Conservation (phyloP, 257 asterid species). For the Nicotiana obtusifolia region DNA sequence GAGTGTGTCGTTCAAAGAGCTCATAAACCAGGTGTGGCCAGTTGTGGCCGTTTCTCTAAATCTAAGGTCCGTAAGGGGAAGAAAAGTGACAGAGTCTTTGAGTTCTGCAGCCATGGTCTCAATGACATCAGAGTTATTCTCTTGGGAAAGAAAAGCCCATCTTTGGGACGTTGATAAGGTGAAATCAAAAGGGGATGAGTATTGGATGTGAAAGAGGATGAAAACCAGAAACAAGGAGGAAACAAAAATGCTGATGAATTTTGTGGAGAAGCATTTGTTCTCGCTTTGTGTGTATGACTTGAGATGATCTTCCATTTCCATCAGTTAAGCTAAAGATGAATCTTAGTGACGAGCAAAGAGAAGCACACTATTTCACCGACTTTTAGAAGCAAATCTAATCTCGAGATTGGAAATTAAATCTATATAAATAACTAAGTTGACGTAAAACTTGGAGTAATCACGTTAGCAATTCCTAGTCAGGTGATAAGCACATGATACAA, state of each 20-base stretch:
- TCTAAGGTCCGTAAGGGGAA: slow-evolving; percentile 29
- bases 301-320: slow-evolving; percentile 8
- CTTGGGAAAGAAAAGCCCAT: not conserved
- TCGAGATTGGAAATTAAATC: slow-evolving; percentile 12
- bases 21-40: slow-evolving; percentile 34
- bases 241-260: slow-evolving; percentile 7
- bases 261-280: slow-evolving; percentile 2
- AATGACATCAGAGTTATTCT: not conserved
- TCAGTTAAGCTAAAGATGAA: not conserved
- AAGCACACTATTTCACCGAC: not conserved
- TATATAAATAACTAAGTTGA: not conserved
- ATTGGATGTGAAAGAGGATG: slow-evolving; percentile 8
- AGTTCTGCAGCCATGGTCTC: slow-evolving; percentile 13
- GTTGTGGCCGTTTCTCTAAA: slow-evolving; percentile 15
- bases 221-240: not conserved
- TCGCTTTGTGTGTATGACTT: slow-evolving; percentile 10
- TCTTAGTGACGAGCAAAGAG: not conserved
- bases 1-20: slow-evolving; percentile 23
- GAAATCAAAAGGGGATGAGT: slow-evolving; percentile 9
- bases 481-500: not conserved
- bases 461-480: not conserved
- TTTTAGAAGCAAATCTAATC: not conserved
- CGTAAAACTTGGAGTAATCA: not conserved
- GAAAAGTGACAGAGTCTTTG: slow-evolving; percentile 22
- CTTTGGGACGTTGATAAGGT: not conserved